Base-by-base conservation (phyloP, 2,329 filamentous ascomycete species). In the Neonectria neomacrospora region DNA sequence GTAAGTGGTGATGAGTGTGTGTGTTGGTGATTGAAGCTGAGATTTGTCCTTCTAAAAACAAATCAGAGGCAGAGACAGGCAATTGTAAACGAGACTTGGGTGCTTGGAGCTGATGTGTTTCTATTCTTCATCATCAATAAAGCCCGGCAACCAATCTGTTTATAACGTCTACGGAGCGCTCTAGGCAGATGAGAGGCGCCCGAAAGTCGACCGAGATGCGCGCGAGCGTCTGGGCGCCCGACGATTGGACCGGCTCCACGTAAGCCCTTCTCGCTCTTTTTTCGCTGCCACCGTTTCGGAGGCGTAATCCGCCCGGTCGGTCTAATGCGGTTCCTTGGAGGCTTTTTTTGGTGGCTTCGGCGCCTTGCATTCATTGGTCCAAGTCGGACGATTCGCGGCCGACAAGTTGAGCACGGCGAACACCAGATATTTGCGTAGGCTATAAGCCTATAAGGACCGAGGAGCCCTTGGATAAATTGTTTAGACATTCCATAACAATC, bases 141-240 rank as follows among this genome's bases (percentile, higher is more conserved):
- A 26, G 23, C 44, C 30, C n/a, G 14, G 44, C n/a, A 16, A 18
- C 3, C 12, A 18, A 12, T 5, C n/a, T 11, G 22, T 10, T 34
- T 42, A 37, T 57, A 57, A 57, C 50, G 26, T 30, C 42, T 16
- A 26, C 18, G 37, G n/a, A 20, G 9, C n/a, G n/a, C n/a, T 11
- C 37, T 18, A 41, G 26, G 30, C 22, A 5, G n/a, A 18, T 23
- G 20, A 5, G 22, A 20, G 51, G 30, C 65, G 34, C 34, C 14
- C 65, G 66, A 68, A 18, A 58, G 63, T 56, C 53, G 66, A n/a
- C 66, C 67, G 63, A 58, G 26, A 45, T 22, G 44, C 16, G 37
- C 41, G 58, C 58, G 51, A 59, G 23, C 11, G 28, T 28, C 12
- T 18, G 26, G 3, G 2, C n/a, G 34, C 3, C n/a, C n/a, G 23